Base-by-base conservation (phyloP, 192 early-diverging fungal genomes). In the Funneliformis geosporum region DNA sequence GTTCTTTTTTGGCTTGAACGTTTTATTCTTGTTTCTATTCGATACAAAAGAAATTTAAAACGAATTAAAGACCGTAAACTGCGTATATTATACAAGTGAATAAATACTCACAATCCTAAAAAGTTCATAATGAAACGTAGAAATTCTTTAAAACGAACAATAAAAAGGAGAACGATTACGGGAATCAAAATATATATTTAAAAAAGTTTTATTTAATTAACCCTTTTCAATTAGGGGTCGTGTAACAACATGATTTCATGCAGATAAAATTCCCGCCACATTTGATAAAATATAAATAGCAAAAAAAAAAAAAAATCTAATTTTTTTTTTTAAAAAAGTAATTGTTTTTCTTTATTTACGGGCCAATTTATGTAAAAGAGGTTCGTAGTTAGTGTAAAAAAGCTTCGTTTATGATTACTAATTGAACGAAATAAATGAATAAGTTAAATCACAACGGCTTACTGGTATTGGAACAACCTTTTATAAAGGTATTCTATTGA, bases 391-490 rank as follows among this genome's bases (percentile, higher is more conserved):
- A 16, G 18, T 55, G 21, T 55, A 21, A 55, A 55, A 55, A 55
- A 7, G 7, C 5, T 55, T 55, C 14, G 18, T 55, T 55, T 21
- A 55, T 55, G 16, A 55, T 7, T 18, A 55, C 4, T 21, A 21
- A 55, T 21, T 55, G 5, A 55, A 55, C 6, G 50, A 55, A 64
- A 59, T 59, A 59, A n/a, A 95, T 93, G 92, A 92, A 92, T 82
- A 91, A 89, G 82, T 81, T 92, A 78, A 92, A 91, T 66, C 86
- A 87, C 69, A 91, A 94, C 71, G 91, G 94, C 23, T 87, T 97
- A 78, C 86, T 99, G 60, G 92, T 88, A 50, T 89, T 99, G 60
- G 98, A 99, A 86, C 95, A 97, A 84, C 92, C 96, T 4, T 93
- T 99, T 77, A 88, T 99, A 66, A 97, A 96, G 92, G 97, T 94